Percentiles rank a stretch among this genome's conserved stretches.
phyloP scores from a whole-genome alignment of 2,329 filamentous ascomycete species.

The Aulographum hederae region DNA sequence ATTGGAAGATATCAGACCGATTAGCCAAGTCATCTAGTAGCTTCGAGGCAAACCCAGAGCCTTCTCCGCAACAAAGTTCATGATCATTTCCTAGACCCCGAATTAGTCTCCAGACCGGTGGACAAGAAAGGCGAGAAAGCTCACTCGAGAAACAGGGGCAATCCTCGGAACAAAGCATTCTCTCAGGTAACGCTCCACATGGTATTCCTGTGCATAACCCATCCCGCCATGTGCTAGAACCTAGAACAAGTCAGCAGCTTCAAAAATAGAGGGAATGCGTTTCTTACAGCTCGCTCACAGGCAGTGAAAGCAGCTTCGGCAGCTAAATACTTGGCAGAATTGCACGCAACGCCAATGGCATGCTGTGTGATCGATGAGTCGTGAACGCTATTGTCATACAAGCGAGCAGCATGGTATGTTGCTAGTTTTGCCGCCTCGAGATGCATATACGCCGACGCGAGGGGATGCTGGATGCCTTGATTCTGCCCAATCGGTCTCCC shows the following conservation, averaged over 20 bases:
- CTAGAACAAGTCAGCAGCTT: constrained; percentile 1
- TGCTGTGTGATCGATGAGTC: constrained; percentile 23
- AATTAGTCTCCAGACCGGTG: neutral
- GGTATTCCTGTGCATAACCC: constrained; percentile 45
- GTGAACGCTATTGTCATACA: constrained; percentile 33
- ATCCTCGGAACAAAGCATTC: constrained; percentile 41
- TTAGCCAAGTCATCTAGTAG: too few relatives aligned
- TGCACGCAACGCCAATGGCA: constrained; percentile 34
- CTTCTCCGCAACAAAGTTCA: constrained; percentile 55
- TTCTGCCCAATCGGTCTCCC: constrained; percentile 39
- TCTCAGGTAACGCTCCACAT: constrained; percentile 41
- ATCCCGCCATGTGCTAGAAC: constrained; percentile 41
- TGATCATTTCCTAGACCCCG: constrained; percentile 47
- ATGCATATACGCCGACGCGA: constrained; percentile 41
- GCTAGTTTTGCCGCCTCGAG: constrained; percentile 42
- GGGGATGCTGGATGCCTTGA: constrained; percentile 39
- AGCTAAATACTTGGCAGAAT: constrained; percentile 38
- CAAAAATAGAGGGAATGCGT: neutral
- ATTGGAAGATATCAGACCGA: too few relatives aligned
- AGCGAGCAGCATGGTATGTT: constrained; percentile 39
- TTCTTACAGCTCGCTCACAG: constrained; percentile 31
- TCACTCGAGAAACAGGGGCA: constrained; percentile 36
- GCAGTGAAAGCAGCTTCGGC: constrained; percentile 42
- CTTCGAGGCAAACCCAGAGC: constrained; percentile 48
- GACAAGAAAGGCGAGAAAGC: constrained; percentile 6